A percentile compares a stretch with the other conserved stretches of the same genome.
Conservation (phyloP, 1,284 basidiomycete genomes). For the Cutaneotrichosporon daszewskae region DNA sequence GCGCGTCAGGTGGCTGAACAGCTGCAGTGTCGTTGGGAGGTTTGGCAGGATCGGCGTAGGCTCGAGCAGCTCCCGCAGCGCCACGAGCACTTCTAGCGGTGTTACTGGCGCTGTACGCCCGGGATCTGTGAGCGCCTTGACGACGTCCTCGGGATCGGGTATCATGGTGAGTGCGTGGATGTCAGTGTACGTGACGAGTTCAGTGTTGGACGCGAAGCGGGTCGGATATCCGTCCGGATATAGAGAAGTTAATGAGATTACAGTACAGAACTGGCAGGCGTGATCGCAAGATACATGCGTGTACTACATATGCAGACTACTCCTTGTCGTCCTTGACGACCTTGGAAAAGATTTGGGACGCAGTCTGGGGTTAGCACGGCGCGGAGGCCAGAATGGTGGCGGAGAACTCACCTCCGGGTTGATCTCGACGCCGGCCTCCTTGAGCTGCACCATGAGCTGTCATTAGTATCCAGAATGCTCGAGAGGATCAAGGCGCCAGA, state of each 20-base stretch:
- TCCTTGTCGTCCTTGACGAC: slow-evolving; percentile 9
- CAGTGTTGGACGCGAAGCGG: no score
- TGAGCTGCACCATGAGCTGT: slow-evolving; percentile 35
- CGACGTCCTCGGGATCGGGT: no score
- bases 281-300: background rate
- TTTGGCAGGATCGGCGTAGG: slow-evolving; percentile 16
- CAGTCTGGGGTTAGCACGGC: slow-evolving; percentile 8
- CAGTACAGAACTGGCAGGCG: no score
- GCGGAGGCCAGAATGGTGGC: no score
- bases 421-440: slow-evolving; percentile 36
- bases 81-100: slow-evolving; percentile 11
- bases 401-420: slow-evolving; percentile 22
- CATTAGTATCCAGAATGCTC: background rate
- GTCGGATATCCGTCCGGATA: no score
- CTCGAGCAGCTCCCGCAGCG: slow-evolving; percentile 15
- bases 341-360: slow-evolving; percentile 18
- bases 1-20: slow-evolving; percentile 31
- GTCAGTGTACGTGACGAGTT: no score
- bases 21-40: slow-evolving; percentile 23
- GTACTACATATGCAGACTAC: background rate
- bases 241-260: no score
- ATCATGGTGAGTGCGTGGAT: no score
- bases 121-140: no score
- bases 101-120: background rate
- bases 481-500: no score